Conservation (phyloP, 78 protist species). For the Trichosphaerium sp. region DNA sequence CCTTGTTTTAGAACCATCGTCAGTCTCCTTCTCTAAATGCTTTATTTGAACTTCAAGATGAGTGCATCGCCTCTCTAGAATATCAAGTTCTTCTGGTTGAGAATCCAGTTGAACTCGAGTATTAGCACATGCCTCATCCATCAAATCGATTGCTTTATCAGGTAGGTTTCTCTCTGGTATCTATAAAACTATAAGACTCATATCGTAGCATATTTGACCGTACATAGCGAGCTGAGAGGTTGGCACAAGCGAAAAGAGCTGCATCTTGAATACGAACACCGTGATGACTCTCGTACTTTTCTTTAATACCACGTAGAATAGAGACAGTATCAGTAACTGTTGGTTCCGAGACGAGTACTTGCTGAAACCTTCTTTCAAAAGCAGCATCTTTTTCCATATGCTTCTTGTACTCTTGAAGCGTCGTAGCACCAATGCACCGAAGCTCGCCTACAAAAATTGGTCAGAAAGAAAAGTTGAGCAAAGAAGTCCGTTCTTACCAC, state of each 20-base stretch:
- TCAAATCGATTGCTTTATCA: conserved; percentile 96
- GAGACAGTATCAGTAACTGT: conserved; percentile 83
- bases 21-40: conserved; percentile 75
- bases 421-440: conserved; percentile 98
- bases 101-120: conserved; percentile 85
- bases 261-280: conserved; percentile 89
- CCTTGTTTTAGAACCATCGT: conserved; percentile 52
- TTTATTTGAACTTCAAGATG: conserved; percentile 86
- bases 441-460: too few relatives aligned
- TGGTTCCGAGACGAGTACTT: conserved; percentile 87
- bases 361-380: conserved; percentile 94
- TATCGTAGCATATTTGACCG: too few relatives aligned
- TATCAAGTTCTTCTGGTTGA: conserved; percentile 86
- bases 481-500: too few relatives aligned
- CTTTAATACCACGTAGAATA: conserved; percentile 92
- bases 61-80: conserved; percentile 63
- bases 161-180: too few relatives aligned
- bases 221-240: conserved; percentile 81
- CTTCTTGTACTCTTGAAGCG: conserved; percentile 89
- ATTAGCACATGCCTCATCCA: conserved; percentile 93
- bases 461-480: too few relatives aligned
- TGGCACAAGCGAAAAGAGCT: conserved; percentile 90
- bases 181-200: too few relatives aligned
- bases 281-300: conserved; percentile 82
- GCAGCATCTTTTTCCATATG: conserved; percentile 97